These are phyloP conservation scores for Phialocephala sp. DNA, from an alignment of 2,329 filamentous ascomycete species.

Conservation along the genomic window DNA sequence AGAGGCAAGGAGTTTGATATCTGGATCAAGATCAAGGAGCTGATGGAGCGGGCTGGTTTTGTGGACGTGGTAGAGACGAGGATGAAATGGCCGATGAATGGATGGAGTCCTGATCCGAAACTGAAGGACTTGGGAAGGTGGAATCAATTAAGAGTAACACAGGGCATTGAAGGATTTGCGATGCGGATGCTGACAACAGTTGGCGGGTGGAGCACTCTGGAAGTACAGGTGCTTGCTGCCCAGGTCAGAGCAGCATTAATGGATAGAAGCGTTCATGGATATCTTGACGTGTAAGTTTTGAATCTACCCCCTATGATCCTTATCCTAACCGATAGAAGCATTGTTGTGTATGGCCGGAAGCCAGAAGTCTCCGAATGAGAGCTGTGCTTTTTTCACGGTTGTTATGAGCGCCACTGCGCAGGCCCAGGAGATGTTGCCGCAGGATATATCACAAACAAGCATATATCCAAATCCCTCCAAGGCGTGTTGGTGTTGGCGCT, in stretches of 20 bases:
- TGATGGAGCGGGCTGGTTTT: constrained; percentile 6
- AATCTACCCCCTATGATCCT: too few relatives aligned
- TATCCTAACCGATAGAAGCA: not conserved
- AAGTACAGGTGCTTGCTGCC: constrained; percentile 7
- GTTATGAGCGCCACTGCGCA: too few relatives aligned
- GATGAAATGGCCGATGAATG: constrained; percentile 7
- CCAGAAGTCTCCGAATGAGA: not conserved
- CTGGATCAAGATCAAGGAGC: not conserved
- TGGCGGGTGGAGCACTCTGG: constrained; percentile 7
- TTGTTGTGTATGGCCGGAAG: constrained; percentile 9
- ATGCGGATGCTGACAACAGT: constrained; percentile 15
- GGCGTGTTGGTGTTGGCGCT: too few relatives aligned
- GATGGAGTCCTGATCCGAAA: constrained; percentile 14
- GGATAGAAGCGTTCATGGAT: constrained; percentile 12
- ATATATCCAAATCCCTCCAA: too few relatives aligned
- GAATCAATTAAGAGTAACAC: constrained; percentile 6
- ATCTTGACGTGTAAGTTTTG: constrained; percentile 13
- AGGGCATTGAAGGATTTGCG: constrained; percentile 18
- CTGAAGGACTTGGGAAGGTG: constrained; percentile 16
- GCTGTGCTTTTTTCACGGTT: not conserved
- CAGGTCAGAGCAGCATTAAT: constrained; percentile 7
- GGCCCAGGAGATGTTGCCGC: too few relatives aligned
- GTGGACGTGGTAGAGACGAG: constrained; percentile 11
- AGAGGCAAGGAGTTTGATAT: constrained; percentile 3
- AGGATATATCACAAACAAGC: too few relatives aligned